Base-by-base conservation (phyloP, 208 protist genomes). In the Trypanosoma caninum region DNA sequence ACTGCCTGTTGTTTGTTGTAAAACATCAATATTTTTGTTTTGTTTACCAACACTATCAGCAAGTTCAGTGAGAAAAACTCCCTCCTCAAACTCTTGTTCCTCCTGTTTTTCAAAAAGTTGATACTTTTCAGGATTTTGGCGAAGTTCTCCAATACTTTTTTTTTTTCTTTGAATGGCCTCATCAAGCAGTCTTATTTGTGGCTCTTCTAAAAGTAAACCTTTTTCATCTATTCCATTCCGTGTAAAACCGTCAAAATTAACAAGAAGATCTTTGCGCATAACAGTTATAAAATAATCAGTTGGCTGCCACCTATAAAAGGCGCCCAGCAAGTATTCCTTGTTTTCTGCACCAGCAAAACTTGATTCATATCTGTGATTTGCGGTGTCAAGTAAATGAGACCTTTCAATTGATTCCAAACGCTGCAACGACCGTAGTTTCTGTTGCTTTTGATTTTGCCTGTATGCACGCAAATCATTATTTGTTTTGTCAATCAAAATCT, bases 251-350 rank as follows among this genome's bases (percentile, higher is more conserved):
- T 75, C 77, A 60, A 87, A 87, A 67, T 86, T 80, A 53, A 59
- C 74, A 10, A 91, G 63, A 23, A 90, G 59, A 46, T 87, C 88
- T 48, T 72, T 78, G 18, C 87, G 82, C 59, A 90, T 63, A 35
- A 94, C 69, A 20, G 87, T 74, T 37, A 89, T 83, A 50, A 82
- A 71, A 51, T 78, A 83, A 33, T 83, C 72, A 6, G 83, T 91
- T 28, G 87, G 87, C 48, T 70, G 59, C 87, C 87, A 94, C 28
- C 52, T 51, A 59, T 84, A 82, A 64, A 86, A 94, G 35, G 87
- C 87, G 5, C 79, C 65, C 28, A 65, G 73, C 18, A 94, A 69
- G 69, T 94, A 91, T 56, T 82, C 70, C 67, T 89, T 91, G n/a
- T 66, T 65, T 65, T 87, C 76, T 27, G 50, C 63, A 25, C 64